Evolutionary conservation across 208 protist genomes (phyloP), one percentile per base, ranked within the genome.

Genomic region (Crithidia bombi): DNA sequence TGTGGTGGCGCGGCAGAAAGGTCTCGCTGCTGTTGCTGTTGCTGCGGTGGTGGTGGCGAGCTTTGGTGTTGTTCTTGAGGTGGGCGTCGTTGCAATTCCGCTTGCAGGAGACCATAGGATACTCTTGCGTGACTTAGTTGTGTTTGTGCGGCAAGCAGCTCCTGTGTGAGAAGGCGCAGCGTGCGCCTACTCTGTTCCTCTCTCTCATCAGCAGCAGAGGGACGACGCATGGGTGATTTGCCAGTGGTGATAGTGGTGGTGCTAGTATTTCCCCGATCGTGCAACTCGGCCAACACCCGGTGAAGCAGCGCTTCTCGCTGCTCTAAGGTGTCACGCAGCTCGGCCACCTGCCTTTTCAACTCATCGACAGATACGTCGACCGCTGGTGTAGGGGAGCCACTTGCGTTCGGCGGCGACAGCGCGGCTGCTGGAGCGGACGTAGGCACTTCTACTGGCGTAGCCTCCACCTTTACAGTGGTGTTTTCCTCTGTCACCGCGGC

Each of bases 271-370:
- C 33, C 21, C 38, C 52, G 25, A 55, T 51, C 46, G 61, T 68
- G 58, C 17, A 81, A 26, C 19, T 69, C 65, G 2, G 58, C 23
- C 23, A 75, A 30, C 7, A 81, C 65, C 14, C 76, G 76, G 21
- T 73, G 65, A 17, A 81, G 56, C 26, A 81, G 30, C 0, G 62
- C 51, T 21, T 81, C 76, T 33, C 70, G 69, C 25, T 81, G 70
- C 26, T 54, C 58, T 5, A 81, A 55, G 7, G 69, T 67, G 55
- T 71, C 59, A 4, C 65, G 69, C 39, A 81, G 46, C 26, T 64
- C 44, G 25, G 36, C 38, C 2, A 73, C 39, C n/a, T 77, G 57
- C 12, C 21, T 23, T 15, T 56, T 59, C 9, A 69, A 51, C 9
- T 25, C 30, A 14, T 43, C 36, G 11, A 26, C 15, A 12, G 25